Evolutionary conservation across 2,329 filamentous ascomycete genomes (phyloP).

Genomic region (Ophiostoma novo-ulmi): DNA sequence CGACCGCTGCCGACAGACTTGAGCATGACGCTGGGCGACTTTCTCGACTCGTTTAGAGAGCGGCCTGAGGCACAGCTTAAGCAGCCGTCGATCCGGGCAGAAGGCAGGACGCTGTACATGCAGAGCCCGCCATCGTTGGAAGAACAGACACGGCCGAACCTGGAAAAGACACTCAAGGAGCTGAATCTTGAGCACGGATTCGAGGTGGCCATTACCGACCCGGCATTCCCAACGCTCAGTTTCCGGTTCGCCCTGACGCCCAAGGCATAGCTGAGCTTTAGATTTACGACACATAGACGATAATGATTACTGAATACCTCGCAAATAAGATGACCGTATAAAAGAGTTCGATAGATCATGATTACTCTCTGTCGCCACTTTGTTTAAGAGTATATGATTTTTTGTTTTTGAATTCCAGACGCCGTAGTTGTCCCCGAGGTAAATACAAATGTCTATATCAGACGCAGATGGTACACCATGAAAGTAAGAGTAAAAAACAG

Average conservation of each 20-base stretch:
- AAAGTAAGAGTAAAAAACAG: neutral
- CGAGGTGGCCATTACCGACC: constrained; percentile 87
- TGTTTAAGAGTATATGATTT: neutral
- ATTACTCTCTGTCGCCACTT: no score
- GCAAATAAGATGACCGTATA: neutral
- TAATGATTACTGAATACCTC: neutral
- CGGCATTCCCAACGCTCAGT: constrained; percentile 73
- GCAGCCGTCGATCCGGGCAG: constrained; percentile 75
- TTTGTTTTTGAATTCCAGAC: constrained; percentile 22
- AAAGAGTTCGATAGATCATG: no score
- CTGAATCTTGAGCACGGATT: constrained; percentile 70
- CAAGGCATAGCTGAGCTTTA: constrained; percentile 29
- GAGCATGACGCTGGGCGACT: constrained; percentile 69
- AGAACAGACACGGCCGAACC: constrained; percentile 75
- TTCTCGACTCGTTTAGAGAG: constrained; percentile 77
- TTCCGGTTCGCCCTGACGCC: constrained; percentile 50
- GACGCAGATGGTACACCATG: neutral
- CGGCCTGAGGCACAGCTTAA: constrained; percentile 89
- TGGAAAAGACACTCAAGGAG: constrained; percentile 70
- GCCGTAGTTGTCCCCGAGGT: constrained; percentile 27
- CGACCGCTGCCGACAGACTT: constrained; percentile 69
- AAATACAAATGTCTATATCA: constrained; percentile 19
- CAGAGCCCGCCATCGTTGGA: constrained; percentile 76
- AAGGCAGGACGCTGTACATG: constrained; percentile 85
- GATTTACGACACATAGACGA: constrained; percentile 2